Percentiles rank a stretch among this genome's conserved stretches.
phyloP scores from a whole-genome alignment of 2,329 filamentous ascomycete species.

The Fusarium compactum region DNA sequence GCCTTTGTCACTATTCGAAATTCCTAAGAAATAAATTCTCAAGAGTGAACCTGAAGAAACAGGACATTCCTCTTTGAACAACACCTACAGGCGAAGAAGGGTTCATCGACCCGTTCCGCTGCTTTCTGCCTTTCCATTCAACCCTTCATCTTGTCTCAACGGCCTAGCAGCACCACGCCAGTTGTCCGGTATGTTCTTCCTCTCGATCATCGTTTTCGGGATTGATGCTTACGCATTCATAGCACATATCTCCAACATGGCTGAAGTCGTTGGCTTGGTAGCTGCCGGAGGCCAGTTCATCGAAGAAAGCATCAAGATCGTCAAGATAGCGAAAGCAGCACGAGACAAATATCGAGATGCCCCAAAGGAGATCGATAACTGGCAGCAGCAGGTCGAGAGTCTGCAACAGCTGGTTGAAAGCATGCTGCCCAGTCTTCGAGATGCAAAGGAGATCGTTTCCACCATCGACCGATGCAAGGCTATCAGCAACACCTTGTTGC shows the following conservation, averaged over 20 bases:
- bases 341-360: background rate
- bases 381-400: background rate
- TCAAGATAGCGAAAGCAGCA: background rate
- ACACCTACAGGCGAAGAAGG: background rate
- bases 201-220: rapidly evolving
- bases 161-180: background rate
- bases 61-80: background rate
- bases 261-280: background rate
- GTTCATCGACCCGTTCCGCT: background rate
- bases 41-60: background rate
- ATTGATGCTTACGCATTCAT: rapidly evolving
- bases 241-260: background rate
- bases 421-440: background rate
- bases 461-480: background rate
- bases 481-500: background rate
- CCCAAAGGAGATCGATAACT: background rate
- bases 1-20: background rate
- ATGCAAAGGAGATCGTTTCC: background rate
- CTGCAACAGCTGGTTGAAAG: background rate
- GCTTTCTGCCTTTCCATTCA: too few relatives aligned
- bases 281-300: background rate
- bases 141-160: too few relatives aligned
- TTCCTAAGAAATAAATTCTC: too few relatives aligned
- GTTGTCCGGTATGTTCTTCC: background rate
- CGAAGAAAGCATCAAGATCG: background rate